These are phyloP conservation scores for Pseudoneurospora amorphoporcata DNA, from an alignment of 495 filamentous ascomycete genomes.

Conservation along the genomic window DNA sequence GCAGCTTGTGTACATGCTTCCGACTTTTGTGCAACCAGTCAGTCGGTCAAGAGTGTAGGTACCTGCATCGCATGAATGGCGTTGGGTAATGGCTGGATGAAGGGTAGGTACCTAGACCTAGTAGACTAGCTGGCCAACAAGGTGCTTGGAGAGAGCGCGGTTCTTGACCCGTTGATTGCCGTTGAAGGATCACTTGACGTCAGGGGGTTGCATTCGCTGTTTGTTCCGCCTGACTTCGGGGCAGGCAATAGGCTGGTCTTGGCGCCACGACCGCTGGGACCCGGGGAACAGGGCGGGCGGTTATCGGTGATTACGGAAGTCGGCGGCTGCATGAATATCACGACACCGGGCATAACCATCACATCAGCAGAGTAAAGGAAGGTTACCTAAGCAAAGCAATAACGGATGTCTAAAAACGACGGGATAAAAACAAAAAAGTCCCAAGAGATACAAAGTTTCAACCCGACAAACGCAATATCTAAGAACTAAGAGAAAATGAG, in stretches of 20 bases:
- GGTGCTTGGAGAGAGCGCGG: neutral
- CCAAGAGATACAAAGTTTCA: neutral
- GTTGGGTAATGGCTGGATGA: neutral
- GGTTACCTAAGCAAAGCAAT: too few relatives aligned
- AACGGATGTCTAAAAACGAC: too few relatives aligned
- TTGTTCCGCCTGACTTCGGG: neutral
- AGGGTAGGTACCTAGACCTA: too few relatives aligned
- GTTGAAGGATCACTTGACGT: neutral
- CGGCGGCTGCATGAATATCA: neutral
- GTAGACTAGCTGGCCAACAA: neutral
- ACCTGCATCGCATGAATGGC: neutral
- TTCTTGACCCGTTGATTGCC: neutral
- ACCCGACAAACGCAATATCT: neutral
- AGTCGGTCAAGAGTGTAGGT: neutral
- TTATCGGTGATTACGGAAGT: neutral
- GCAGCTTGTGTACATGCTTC: neutral
- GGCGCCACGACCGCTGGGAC: neutral
- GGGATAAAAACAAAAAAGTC: too few relatives aligned
- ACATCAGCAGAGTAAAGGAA: too few relatives aligned
- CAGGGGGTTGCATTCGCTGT: neutral
- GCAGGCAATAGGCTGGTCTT: neutral
- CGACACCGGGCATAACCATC: neutral
- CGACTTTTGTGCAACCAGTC: neutral
- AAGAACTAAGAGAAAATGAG: neutral
- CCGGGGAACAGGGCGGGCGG: neutral